These are phyloP conservation scores for Amoebophrya sp. DNA, from an alignment of 169 alveolate species.

Conservation along the genomic window DNA sequence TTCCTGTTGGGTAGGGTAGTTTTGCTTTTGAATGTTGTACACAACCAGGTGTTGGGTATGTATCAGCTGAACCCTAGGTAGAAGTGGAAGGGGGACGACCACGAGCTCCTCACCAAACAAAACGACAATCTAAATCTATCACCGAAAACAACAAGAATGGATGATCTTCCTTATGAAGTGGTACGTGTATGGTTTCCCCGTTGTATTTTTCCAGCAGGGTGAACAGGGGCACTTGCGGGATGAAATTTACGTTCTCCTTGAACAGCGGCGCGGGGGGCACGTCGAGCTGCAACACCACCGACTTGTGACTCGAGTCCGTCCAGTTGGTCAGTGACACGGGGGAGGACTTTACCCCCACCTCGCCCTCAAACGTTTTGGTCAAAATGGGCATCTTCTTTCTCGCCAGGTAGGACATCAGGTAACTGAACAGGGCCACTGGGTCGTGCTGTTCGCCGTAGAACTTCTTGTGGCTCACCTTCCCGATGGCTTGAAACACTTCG, in stretches of 20 bases:
- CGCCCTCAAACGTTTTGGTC: too few species aligned
- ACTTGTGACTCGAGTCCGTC: neutral
- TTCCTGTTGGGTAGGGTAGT: too few species aligned
- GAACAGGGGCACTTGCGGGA: slow-evolving; percentile 68
- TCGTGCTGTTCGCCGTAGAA: slow-evolving; percentile 79
- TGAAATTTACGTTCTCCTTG: slow-evolving; percentile 60
- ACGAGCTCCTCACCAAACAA: neutral
- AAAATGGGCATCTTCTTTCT: too few species aligned
- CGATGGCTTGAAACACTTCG: slow-evolving; percentile 56
- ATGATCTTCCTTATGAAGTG: neutral
- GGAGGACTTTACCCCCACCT: too few species aligned
- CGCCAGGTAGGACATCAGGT: slow-evolving; percentile 74
- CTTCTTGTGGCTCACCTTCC: slow-evolving; percentile 47
- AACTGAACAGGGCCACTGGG: slow-evolving; percentile 78
- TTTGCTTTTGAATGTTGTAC: too few species aligned
- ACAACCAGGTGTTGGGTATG: too few species aligned
- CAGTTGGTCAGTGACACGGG: too few species aligned
- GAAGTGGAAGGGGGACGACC: neutral
- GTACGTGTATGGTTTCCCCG: slow-evolving; percentile 81
- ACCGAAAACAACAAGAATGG: neutral
- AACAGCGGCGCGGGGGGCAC: slow-evolving; percentile 87
- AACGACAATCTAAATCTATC: neutral
- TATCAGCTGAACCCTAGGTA: too few species aligned
- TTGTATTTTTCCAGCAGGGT: slow-evolving; percentile 82
- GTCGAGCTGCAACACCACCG: slow-evolving; percentile 63